These are phyloP conservation scores for Phytophthora sojae DNA, from an alignment of 352 stramenopile genomes.

Conservation along the genomic window DNA sequence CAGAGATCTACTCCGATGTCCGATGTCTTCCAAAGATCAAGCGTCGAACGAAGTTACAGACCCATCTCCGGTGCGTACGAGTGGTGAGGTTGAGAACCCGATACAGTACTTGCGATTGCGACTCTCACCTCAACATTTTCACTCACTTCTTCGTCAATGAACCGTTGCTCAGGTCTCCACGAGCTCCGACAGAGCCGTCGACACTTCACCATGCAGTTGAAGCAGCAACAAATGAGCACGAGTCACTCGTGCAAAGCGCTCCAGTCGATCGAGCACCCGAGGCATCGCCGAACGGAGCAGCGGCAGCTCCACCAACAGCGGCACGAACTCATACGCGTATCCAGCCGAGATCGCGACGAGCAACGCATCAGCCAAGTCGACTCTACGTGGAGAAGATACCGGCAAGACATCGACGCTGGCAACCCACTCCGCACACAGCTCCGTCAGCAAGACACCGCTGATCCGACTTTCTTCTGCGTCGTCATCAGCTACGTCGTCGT, in stretches of 20 bases:
- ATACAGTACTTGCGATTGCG: background rate
- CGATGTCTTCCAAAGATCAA: no score
- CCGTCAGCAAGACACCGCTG: conserved; percentile 16
- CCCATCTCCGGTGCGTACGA: no score
- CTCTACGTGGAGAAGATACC: background rate
- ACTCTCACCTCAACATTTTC: background rate
- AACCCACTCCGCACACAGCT: conserved; percentile 29
- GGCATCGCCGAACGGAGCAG: conserved; percentile 8
- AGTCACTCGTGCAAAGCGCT: conserved; percentile 9
- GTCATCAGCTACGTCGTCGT: background rate
- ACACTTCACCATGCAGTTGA: conserved; percentile 21
- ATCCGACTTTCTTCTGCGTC: background rate
- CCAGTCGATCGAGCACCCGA: conserved; percentile 22
- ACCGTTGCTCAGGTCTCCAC: background rate
- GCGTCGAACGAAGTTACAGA: no score
- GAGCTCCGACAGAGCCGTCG: conserved; percentile 3
- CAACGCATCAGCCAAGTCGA: conserved; percentile 5
- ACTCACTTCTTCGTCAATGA: background rate
- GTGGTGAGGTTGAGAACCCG: no score
- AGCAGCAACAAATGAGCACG: conserved; percentile 11
- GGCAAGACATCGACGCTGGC: background rate
- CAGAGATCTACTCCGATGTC: no score
- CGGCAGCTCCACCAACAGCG: conserved; percentile 29
- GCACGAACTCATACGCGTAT: conserved; percentile 28
- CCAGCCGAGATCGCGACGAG: conserved; percentile 16